phyloP scores from a whole-genome alignment of 352 stramenopile genomes.

The Phytopythium cucurbitacearum region DNA sequence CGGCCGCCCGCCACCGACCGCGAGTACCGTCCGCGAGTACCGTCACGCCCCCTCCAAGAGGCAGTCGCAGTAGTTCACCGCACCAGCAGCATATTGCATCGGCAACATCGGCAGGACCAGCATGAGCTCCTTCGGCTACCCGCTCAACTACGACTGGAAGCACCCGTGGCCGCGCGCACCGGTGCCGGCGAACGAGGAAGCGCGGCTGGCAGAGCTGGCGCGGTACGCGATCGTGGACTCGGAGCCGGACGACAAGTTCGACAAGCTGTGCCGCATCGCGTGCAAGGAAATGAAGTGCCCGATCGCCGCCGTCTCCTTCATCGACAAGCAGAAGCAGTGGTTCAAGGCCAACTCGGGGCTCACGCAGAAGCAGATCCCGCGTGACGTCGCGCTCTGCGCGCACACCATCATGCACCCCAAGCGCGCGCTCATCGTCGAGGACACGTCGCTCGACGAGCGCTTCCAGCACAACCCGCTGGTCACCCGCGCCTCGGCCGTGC shows the following conservation, averaged over 20 bases:
- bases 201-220: conserved; percentile 52
- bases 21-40: too few relatives aligned
- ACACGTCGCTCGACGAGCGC: conserved; percentile 77
- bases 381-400: conserved; percentile 75
- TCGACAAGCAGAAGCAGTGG: conserved; percentile 86
- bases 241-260: conserved; percentile 80
- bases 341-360: conserved; percentile 85
- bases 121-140: conserved; percentile 57
- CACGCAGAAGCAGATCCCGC: conserved; percentile 81
- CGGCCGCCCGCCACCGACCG: too few relatives aligned
- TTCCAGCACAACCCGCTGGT: conserved; percentile 84
- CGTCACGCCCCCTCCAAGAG: neutral
- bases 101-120: conserved; percentile 1
- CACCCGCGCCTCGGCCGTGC: conserved; percentile 73
- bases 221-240: conserved; percentile 81
- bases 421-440: conserved; percentile 73
- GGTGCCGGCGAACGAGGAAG: conserved; percentile 67
- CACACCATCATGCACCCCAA: conserved; percentile 88
- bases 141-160: conserved; percentile 83
- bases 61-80: neutral
- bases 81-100: conserved; percentile 4
- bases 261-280: conserved; percentile 84
- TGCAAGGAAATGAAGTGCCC: conserved; percentile 89
- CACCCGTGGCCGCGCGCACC: conserved; percentile 78
- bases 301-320: conserved; percentile 82